These are phyloP conservation scores for Lentinula guzmanii DNA, from an alignment of 768 basidiomycete species.

Conservation along the genomic window DNA sequence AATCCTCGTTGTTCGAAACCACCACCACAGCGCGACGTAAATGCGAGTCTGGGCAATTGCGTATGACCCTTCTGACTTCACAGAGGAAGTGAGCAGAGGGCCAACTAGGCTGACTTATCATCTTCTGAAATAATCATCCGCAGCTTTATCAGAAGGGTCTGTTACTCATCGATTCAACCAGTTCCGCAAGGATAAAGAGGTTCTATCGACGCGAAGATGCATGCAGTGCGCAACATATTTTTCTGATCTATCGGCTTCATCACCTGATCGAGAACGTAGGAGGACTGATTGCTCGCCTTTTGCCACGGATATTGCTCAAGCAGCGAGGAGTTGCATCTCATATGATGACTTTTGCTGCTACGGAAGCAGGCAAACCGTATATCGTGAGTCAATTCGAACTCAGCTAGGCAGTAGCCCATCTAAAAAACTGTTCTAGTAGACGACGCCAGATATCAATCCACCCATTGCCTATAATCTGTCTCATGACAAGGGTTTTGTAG, in stretches of 20 bases:
- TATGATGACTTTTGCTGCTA: conserved; percentile 47
- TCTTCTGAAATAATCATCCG: background rate
- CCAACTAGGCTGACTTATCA: background rate
- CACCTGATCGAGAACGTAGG: conserved; percentile 34
- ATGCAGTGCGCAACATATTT: conserved; percentile 47
- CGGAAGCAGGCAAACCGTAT: conserved; percentile 71
- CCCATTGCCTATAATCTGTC: conserved; percentile 75
- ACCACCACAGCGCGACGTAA: background rate
- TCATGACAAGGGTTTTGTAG: conserved; percentile 71
- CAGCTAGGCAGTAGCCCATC: background rate
- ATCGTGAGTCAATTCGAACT: conserved; percentile 38
- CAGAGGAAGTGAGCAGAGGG: conserved; percentile 19
- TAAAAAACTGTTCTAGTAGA: conserved; percentile 26
- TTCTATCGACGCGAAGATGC: conserved; percentile 73
- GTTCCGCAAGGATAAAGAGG: conserved; percentile 49
- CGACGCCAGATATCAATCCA: conserved; percentile 36
- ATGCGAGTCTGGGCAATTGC: conserved; percentile 42
- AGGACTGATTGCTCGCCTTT: conserved; percentile 69
- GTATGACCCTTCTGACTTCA: conserved; percentile 33
- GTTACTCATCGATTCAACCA: conserved; percentile 48
- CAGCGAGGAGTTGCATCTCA: conserved; percentile 46
- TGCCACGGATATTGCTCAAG: conserved; percentile 58
- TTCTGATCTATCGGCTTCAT: background rate
- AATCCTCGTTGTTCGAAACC: background rate
- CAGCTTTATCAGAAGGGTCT: conserved; percentile 65